Base-by-base conservation (phyloP, 768 basidiomycete species). In the Naganishia randhawae region DNA sequence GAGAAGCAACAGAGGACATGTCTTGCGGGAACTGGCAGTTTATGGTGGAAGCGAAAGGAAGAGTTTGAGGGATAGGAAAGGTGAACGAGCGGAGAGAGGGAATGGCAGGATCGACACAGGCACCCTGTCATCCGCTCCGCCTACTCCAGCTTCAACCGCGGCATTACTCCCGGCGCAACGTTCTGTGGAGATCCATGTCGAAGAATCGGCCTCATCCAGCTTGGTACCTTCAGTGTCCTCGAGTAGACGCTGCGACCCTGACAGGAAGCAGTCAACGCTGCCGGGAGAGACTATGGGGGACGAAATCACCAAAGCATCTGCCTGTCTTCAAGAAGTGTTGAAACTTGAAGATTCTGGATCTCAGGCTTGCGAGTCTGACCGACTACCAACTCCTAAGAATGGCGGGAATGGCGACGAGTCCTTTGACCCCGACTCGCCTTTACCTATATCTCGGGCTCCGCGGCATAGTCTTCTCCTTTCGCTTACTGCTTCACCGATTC, bases 351-450 rank as follows among this genome's bases (percentile, higher is more conserved):
- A 48, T n/a, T 48, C 45, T 22, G 45, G 19, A 17, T 3, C 25
- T 22, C n/a, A 7, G 25, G 45, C 45, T 13, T 22, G n/a, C 25
- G 7, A 6, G 14, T 22, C 45, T 22, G 45, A 22, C 7, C 45
- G 7, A 3, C 45, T 48, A 13, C 7, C 19, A 22, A 48, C 6
- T 48, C 45, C n/a, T 13, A 11, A 13, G 11, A 22, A 48, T 48
- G 45, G n/a, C 3, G 6, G 13, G n/a, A 48, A n/a, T 32, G 54
- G 41, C 29, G 51, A 67, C 37, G 41, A 41, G 45, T 65, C 61
- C 10, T 65, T 61, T 33, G 69, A 70, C 39, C 57, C 57, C 5
- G 69, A 70, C 39, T 70, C 69, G 22, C 69, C 69, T 16, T 33
- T 70, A 31, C 69, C 69, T 8, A 31, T 66, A 1, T 50, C 53